These are phyloP conservation scores for Ziziphus jujuba DNA, from an alignment of 306 rosid species.

Conservation along the genomic window DNA sequence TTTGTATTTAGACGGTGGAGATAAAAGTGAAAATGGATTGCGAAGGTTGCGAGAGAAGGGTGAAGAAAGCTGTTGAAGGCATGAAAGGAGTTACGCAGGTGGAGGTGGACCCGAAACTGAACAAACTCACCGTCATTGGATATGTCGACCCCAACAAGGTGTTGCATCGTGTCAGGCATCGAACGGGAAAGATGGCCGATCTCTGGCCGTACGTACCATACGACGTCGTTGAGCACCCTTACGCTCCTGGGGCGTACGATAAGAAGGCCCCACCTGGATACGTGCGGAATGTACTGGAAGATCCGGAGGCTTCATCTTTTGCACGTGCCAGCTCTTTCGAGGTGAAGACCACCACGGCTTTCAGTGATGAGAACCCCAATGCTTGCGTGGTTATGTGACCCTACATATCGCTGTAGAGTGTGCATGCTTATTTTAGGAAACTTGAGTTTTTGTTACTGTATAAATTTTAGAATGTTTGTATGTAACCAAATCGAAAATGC, in stretches of 20 bases:
- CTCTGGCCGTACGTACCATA: conserved; percentile 49
- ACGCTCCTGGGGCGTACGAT: conserved; percentile 45
- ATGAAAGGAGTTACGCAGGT: conserved; percentile 51
- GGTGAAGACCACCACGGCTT: conserved; percentile 45
- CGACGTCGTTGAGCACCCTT: conserved; percentile 51
- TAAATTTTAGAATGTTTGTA: no score
- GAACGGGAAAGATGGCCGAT: conserved; percentile 54
- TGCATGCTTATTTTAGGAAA: neutral
- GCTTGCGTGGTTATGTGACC: conserved; percentile 41
- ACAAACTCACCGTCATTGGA: conserved; percentile 48
- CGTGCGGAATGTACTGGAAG: conserved; percentile 37
- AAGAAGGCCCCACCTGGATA: conserved; percentile 61
- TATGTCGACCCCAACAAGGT: conserved; percentile 42
- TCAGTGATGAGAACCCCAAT: conserved; percentile 55
- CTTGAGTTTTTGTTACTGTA: neutral
- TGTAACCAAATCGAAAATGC: no score
- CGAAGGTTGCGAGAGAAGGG: conserved; percentile 44
- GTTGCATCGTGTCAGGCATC: conserved; percentile 38
- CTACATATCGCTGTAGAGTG: neutral
- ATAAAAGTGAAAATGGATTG: conserved; percentile 57
- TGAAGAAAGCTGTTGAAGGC: conserved; percentile 44
- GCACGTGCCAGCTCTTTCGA: conserved; percentile 45
- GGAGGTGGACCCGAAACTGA: conserved; percentile 42
- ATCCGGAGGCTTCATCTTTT: conserved; percentile 34
- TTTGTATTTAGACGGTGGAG: conserved; percentile 39